Conservation (phyloP, 371 early-diverging fungal species). For the Mucor plumbeus region DNA sequence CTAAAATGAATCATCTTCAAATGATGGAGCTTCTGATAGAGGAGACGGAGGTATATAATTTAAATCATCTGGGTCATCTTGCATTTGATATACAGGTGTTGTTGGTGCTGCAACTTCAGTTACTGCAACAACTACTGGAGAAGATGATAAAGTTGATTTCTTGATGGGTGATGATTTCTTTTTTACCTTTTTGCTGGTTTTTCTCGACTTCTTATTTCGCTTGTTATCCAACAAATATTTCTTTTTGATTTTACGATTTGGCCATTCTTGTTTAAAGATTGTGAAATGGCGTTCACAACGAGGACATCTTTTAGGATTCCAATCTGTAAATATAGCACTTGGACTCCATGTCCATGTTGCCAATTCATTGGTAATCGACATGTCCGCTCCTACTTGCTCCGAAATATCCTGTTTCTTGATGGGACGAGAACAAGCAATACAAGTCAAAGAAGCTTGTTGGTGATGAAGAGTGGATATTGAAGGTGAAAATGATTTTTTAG, state of each 20-base stretch:
- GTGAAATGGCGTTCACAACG: slow-evolving; percentile 51
- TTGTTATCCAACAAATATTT: not conserved
- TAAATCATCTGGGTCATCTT: slow-evolving; percentile 28
- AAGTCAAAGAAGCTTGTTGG: slow-evolving; percentile 43
- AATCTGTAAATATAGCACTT: slow-evolving; percentile 49
- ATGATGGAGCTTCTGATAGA: slow-evolving; percentile 24
- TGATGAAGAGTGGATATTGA: slow-evolving; percentile 6
- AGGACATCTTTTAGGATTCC: slow-evolving; percentile 51
- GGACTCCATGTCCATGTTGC: slow-evolving; percentile 61
- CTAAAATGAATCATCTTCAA: slow-evolving; percentile 8
- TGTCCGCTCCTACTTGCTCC: slow-evolving; percentile 35
- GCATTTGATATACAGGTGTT: slow-evolving; percentile 23
- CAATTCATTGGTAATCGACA: slow-evolving; percentile 39
- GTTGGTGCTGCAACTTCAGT: not conserved
- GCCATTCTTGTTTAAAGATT: slow-evolving; percentile 55
- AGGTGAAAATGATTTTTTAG: not conserved
- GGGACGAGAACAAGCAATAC: slow-evolving; percentile 44
- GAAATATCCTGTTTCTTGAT: slow-evolving; percentile 36
- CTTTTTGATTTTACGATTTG: slow-evolving; percentile 36
- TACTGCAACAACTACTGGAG: not conserved
- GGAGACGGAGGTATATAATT: slow-evolving; percentile 33
- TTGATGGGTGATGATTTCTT: slow-evolving; percentile 1
- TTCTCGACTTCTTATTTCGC: slow-evolving; percentile 15
- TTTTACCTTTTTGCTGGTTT: slow-evolving; percentile 12
- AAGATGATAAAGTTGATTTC: not conserved